phyloP scores from a whole-genome alignment of 2,329 filamentous ascomycete genomes.

The Fusarium proliferatum region DNA sequence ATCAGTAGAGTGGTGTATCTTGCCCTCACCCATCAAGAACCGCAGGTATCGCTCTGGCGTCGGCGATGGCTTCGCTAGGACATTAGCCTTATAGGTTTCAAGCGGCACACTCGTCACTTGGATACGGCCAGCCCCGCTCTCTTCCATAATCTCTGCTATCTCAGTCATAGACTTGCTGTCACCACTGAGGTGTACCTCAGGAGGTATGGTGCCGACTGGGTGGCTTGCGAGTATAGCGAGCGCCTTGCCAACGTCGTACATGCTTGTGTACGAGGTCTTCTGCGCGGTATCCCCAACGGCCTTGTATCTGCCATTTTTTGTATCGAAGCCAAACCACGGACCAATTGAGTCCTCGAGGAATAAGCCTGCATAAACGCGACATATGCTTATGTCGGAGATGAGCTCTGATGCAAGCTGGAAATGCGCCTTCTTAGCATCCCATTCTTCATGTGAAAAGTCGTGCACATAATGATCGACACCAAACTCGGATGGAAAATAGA shows the following conservation, averaged over 20 bases:
- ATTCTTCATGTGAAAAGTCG: neutral
- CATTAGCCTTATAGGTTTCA: neutral
- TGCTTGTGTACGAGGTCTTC: neutral
- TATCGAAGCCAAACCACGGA: neutral
- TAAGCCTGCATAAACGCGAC: neutral
- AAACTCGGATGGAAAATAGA: conserved; percentile 3
- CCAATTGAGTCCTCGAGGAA: conserved; percentile 4
- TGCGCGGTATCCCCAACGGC: neutral
- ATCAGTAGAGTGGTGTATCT: neutral
- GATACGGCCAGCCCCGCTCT: neutral
- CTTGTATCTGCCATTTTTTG: neutral
- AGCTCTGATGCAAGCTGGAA: conserved; percentile 2
- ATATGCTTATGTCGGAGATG: neutral
- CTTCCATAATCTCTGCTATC: conserved; percentile 3
- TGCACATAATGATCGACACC: conserved; percentile 3
- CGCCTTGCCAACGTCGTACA: neutral
- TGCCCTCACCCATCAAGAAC: neutral
- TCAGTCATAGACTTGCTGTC: neutral
- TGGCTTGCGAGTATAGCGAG: conserved; percentile 1
- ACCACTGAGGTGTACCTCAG: neutral
- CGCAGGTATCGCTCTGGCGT: neutral
- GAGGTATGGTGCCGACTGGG: neutral
- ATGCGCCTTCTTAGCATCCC: conserved; percentile 1
- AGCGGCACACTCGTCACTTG: neutral
- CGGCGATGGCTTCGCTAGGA: neutral